These are phyloP conservation scores for Mycena polygramma DNA, from an alignment of 768 basidiomycete species.

Conservation along the genomic window DNA sequence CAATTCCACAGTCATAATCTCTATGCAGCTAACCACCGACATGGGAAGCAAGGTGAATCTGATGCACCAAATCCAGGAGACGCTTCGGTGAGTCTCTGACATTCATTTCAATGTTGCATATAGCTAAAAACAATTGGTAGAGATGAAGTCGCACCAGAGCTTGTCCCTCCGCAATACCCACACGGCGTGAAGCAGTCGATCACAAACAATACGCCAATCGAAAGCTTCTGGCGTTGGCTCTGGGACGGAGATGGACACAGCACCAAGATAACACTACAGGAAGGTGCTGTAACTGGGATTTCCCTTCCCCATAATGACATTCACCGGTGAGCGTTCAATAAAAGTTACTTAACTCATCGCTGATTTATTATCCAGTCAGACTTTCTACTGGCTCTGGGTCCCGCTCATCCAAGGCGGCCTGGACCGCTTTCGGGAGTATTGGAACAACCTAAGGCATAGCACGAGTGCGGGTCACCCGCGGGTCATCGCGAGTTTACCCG, in stretches of 20 bases:
- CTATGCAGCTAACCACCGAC: no score
- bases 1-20: no score
- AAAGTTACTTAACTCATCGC: no score
- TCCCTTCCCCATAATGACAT: not conserved
- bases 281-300: not conserved
- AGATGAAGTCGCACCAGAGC: not conserved
- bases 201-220: slow-evolving; percentile 18
- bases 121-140: not conserved
- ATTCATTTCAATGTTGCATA: not conserved
- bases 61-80: no score
- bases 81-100: not conserved
- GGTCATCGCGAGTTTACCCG: no score
- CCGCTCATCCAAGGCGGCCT: not conserved
- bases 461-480: no score
- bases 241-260: no score
- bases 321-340: not conserved
- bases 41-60: no score
- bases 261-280: not conserved
- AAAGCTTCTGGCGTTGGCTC: slow-evolving; percentile 10
- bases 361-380: not conserved
- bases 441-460: no score
- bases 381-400: slow-evolving; percentile 14
- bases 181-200: slow-evolving; percentile 14
- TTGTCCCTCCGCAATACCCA: not conserved
- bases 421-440: not conserved